A percentile compares a stretch with the other conserved stretches of the same genome.
phyloP scores from a whole-genome alignment of 768 basidiomycete genomes.

The Mycena rosella region DNA sequence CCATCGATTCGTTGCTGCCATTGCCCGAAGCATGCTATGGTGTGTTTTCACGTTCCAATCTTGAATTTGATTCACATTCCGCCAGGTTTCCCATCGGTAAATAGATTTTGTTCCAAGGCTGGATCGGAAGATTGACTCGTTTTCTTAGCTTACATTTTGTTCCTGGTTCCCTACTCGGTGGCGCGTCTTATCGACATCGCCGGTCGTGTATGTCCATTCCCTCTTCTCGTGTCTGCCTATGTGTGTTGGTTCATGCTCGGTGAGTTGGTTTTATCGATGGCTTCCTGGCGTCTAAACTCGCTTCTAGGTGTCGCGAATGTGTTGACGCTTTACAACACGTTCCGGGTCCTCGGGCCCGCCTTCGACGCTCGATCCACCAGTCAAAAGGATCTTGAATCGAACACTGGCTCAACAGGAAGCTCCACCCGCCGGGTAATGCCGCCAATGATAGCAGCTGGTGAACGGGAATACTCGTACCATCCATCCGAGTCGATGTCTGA shows the following conservation, averaged over 20 bases:
- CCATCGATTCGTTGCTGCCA: slow-evolving; percentile 69
- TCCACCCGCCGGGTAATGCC: slow-evolving; percentile 15
- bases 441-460: slow-evolving; percentile 36
- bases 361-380: slow-evolving; percentile 52
- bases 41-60: slow-evolving; percentile 46
- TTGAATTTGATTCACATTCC: slow-evolving; percentile 10
- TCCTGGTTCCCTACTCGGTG: slow-evolving; percentile 72
- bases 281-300: slow-evolving; percentile 17
- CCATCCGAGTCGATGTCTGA: slow-evolving; percentile 29
- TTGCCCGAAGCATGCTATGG: slow-evolving; percentile 81
- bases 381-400: slow-evolving; percentile 41
- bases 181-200: slow-evolving; percentile 62
- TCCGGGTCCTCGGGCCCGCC: slow-evolving; percentile 69
- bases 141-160: slow-evolving; percentile 65
- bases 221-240: slow-evolving; percentile 61
- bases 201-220: slow-evolving; percentile 61
- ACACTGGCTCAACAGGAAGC: neutral
- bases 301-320: slow-evolving; percentile 73
- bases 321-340: slow-evolving; percentile 74
- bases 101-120: slow-evolving; percentile 31
- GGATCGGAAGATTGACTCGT: slow-evolving; percentile 11
- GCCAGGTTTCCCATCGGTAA: slow-evolving; percentile 72
- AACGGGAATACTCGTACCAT: slow-evolving; percentile 20
- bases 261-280: slow-evolving; percentile 44
- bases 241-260: slow-evolving; percentile 68